These are phyloP conservation scores for Malus asiatica DNA, from an alignment of 306 rosid species.

Conservation along the genomic window DNA sequence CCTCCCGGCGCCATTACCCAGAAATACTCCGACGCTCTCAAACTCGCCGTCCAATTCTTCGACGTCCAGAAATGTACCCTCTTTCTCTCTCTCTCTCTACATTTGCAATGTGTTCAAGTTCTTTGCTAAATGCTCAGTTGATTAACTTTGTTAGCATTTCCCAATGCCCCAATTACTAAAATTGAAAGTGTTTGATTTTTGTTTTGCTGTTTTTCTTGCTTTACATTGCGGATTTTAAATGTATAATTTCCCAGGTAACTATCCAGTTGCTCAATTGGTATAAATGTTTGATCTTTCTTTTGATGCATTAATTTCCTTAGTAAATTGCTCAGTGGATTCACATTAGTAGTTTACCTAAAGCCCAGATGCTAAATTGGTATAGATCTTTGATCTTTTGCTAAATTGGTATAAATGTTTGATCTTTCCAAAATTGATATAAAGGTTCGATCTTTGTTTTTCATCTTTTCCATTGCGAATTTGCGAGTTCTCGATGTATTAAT, in stretches of 20 bases:
- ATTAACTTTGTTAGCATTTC: background rate
- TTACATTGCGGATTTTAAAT: background rate
- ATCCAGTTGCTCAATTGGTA: background rate
- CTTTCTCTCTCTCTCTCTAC: background rate
- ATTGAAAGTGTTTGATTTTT: background rate
- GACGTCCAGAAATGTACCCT: conserved; percentile 76
- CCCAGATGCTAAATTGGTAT: background rate
- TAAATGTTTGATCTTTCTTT: background rate
- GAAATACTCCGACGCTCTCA: conserved; percentile 67
- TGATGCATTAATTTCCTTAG: background rate
- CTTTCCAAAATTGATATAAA: background rate
- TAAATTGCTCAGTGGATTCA: background rate
- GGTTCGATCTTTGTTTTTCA: background rate
- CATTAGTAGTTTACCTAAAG: background rate
- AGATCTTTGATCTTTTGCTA: background rate
- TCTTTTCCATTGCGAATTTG: background rate
- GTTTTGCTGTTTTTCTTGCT: background rate
- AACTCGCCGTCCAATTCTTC: conserved; percentile 69
- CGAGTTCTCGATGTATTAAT: background rate
- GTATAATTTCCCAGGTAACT: background rate
- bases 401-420: background rate
- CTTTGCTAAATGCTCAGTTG: background rate
- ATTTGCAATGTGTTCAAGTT: background rate
- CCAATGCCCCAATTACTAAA: background rate
- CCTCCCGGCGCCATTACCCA: conserved; percentile 66